Conservation (phyloP, 768 basidiomycete genomes). For the Suillus subluteus region DNA sequence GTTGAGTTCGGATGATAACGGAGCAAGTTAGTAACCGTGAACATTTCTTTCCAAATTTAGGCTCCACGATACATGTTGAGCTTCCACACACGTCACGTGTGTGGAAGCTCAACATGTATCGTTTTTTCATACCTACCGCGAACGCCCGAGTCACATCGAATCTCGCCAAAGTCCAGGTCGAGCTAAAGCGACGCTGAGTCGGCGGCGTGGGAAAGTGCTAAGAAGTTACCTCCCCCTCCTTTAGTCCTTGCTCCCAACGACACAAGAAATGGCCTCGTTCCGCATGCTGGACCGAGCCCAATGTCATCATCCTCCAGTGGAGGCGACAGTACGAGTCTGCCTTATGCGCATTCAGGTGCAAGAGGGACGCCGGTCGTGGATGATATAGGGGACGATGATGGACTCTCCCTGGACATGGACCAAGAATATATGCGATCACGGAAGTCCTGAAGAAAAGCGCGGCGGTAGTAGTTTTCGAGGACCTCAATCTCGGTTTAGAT, state of each 20-base stretch:
- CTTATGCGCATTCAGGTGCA: conserved; percentile 49
- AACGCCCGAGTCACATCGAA: no score
- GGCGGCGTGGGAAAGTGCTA: conserved; percentile 7
- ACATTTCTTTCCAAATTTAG: no score
- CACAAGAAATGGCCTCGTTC: conserved; percentile 30
- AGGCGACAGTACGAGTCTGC: conserved; percentile 39
- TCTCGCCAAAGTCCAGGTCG: no score
- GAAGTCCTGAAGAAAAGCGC: conserved; percentile 48
- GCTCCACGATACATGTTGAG: no score
- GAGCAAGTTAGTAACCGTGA: no score
- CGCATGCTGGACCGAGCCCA: conserved; percentile 42
- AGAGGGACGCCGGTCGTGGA: conserved; percentile 20
- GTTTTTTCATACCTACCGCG: no score
- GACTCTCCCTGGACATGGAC: no score
- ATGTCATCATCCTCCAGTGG: conserved; percentile 34
- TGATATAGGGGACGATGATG: no score
- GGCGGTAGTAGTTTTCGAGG: conserved; percentile 50
- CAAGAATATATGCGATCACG: conserved; percentile 21
- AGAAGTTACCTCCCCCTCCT: conserved; percentile 61
- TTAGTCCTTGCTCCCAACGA: conserved; percentile 51
- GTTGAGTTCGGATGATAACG: no score
- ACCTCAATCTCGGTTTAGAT: conserved; percentile 48
- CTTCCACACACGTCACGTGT: no score
- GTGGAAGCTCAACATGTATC: no score
- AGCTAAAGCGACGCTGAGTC: no score